Conservation (phyloP, 306 rosid genomes). For the Cotoneaster glaucophyllus region DNA sequence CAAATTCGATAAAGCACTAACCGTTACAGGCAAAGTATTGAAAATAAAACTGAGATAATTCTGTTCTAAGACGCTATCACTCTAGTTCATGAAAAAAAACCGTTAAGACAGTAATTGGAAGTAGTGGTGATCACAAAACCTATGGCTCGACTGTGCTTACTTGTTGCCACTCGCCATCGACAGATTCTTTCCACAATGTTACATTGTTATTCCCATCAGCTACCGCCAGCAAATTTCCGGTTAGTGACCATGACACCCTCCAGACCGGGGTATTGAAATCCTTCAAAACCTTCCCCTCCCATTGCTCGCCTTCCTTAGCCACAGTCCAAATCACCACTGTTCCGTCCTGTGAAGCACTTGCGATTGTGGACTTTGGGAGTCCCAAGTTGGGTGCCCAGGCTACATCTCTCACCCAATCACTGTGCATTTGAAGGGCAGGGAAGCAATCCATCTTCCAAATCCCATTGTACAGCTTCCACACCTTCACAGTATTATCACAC, state of each 20-base stretch:
- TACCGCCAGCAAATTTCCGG: slow-evolving; percentile 85
- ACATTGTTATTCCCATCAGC: slow-evolving; percentile 75
- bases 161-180: slow-evolving; percentile 88
- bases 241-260: slow-evolving; percentile 95
- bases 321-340: slow-evolving; percentile 76
- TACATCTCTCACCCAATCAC: slow-evolving; percentile 84
- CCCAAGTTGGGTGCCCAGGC: slow-evolving; percentile 99
- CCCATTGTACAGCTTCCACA: slow-evolving; percentile 77
- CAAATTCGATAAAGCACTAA: background rate
- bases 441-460: slow-evolving; percentile 88
- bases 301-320: slow-evolving; percentile 77
- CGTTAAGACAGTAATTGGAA: background rate
- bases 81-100: background rate
- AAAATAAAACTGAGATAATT: background rate
- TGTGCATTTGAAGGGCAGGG: slow-evolving; percentile 80
- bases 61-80: background rate
- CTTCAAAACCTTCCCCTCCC: slow-evolving; percentile 74
- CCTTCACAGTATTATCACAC: slow-evolving; percentile 80
- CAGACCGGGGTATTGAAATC: slow-evolving; percentile 84
- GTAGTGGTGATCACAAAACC: slow-evolving; percentile 15
- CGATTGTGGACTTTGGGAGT: slow-evolving; percentile 81
- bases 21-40: background rate
- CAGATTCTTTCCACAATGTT: slow-evolving; percentile 93
- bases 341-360: slow-evolving; percentile 86
- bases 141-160: slow-evolving; percentile 75